Percentiles rank a stretch among this genome's conserved stretches.
Evolutionary conservation across 2,329 filamentous ascomycete species (phyloP).

Genomic region (Apiospora saccharicola): DNA sequence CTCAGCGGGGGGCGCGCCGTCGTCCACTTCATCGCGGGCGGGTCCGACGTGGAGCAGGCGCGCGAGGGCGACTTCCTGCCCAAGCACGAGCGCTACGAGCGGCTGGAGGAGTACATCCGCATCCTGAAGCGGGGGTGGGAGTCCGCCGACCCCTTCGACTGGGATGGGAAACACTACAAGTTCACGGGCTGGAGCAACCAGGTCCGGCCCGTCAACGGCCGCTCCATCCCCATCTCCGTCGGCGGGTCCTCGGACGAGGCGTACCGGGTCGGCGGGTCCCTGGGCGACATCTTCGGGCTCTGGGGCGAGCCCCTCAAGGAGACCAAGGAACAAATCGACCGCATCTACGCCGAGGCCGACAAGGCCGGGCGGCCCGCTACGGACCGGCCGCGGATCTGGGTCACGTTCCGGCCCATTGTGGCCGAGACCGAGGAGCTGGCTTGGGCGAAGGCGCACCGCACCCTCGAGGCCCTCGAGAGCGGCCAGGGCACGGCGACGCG

Average conservation of each 20-base stretch:
- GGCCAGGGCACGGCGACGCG: conserved; percentile 6
- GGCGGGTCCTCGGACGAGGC: conserved; percentile 66
- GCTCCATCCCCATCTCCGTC: conserved; percentile 63
- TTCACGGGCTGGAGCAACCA: conserved; percentile 65
- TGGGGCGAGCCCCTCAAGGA: conserved; percentile 71
- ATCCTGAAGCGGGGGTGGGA: conserved; percentile 67
- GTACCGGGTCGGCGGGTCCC: conserved; percentile 64
- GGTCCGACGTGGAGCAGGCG: conserved; percentile 66
- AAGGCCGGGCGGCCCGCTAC: conserved; percentile 56
- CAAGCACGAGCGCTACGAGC: conserved; percentile 65
- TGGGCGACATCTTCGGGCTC: conserved; percentile 69
- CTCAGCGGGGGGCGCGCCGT: conserved; percentile 64
- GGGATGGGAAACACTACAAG: conserved; percentile 65
- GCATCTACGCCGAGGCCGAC: conserved; percentile 65
- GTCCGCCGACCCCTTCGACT: conserved; percentile 65
- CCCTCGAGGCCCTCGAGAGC: conserved; percentile 57
- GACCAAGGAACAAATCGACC: conserved; percentile 68
- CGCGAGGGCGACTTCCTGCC: conserved; percentile 65
- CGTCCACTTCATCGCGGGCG: conserved; percentile 69
- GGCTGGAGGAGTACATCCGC: conserved; percentile 67
- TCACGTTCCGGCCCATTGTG: conserved; percentile 67
- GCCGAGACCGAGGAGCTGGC: conserved; percentile 69
- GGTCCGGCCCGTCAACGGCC: conserved; percentile 59
- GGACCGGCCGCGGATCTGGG: conserved; percentile 67
- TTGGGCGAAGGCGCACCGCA: conserved; percentile 66